Evolutionary conservation across 495 filamentous ascomycete genomes (phyloP).

Genomic region (Xylaria bambusicola): DNA sequence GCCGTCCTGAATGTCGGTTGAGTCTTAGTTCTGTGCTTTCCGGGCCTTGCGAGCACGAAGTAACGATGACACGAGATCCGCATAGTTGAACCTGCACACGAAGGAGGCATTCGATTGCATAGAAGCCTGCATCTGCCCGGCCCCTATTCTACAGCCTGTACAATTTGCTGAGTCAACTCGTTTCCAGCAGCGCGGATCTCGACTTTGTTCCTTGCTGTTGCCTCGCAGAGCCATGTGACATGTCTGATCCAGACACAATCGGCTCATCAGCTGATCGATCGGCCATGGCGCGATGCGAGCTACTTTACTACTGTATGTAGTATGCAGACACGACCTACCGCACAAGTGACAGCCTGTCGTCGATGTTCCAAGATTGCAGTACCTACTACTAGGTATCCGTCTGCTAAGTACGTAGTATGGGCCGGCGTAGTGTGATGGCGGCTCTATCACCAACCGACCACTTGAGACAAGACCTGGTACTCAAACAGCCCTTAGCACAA

Average conservation of each 20-base stretch:
- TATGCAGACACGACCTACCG: no score
- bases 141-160: background rate
- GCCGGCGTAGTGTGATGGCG: no score
- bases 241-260: background rate
- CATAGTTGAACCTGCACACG: slow-evolving; percentile 17
- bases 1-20: slow-evolving; percentile 19
- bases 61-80: slow-evolving; percentile 40
- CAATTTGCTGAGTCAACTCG: slow-evolving; percentile 12
- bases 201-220: slow-evolving; percentile 19
- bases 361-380: background rate
- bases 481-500: no score
- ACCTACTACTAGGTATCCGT: no score
- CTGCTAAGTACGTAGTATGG: no score
- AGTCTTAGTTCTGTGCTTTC: slow-evolving; percentile 6
- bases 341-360: background rate
- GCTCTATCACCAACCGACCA: slow-evolving; percentile 7
- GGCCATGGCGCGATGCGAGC: background rate
- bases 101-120: slow-evolving; percentile 24
- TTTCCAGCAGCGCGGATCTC: slow-evolving; percentile 35
- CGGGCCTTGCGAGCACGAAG: slow-evolving; percentile 11
- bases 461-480: slow-evolving; percentile 5
- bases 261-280: background rate
- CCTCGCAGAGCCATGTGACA: background rate
- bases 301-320: background rate
- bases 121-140: slow-evolving; percentile 34